Conservation (phyloP, 2,329 filamentous ascomycete species). For the Verticillium klebahnii region DNA sequence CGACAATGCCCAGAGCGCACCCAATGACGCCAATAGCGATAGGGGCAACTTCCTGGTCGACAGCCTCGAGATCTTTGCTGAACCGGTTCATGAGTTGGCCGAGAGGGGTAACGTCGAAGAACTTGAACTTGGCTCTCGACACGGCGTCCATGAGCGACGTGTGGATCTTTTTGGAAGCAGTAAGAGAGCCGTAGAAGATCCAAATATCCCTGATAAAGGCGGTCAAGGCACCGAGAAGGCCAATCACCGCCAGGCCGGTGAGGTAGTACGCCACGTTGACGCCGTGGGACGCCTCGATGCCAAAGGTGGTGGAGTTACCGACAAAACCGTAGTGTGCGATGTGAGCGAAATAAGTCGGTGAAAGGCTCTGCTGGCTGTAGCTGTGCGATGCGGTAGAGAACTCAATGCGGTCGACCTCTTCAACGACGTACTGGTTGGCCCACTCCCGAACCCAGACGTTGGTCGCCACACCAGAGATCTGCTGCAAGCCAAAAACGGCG, state of each 20-base stretch:
- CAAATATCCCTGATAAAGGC: slow-evolving; percentile 81
- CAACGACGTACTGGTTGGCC: slow-evolving; percentile 78
- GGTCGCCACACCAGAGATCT: slow-evolving; percentile 79
- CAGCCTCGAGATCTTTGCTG: slow-evolving; percentile 91
- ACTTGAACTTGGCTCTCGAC: slow-evolving; percentile 88
- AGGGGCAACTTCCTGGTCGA: slow-evolving; percentile 94
- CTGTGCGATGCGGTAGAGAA: slow-evolving; percentile 30
- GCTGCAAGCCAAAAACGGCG: slow-evolving; percentile 73
- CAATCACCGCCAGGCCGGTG: slow-evolving; percentile 74
- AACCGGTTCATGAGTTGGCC: slow-evolving; percentile 98
- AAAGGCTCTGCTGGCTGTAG: slow-evolving; percentile 27
- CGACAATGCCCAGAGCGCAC: slow-evolving; percentile 64
- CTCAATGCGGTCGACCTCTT: slow-evolving; percentile 28
- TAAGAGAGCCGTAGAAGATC: slow-evolving; percentile 87
- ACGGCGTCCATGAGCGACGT: slow-evolving; percentile 71
- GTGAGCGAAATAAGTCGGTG: slow-evolving; percentile 33
- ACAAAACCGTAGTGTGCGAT: slow-evolving; percentile 30
- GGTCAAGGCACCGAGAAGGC: slow-evolving; percentile 70
- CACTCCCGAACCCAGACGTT: slow-evolving; percentile 94
- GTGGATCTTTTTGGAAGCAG: slow-evolving; percentile 82
- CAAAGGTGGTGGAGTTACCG: slow-evolving; percentile 27
- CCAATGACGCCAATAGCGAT: slow-evolving; percentile 74
- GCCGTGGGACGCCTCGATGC: slow-evolving; percentile 31
- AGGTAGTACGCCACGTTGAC: slow-evolving; percentile 86
- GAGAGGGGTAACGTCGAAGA: slow-evolving; percentile 93